A percentile compares a stretch with the other conserved stretches of the same genome.
Evolutionary conservation across 805 yeast genomes (phyloP).

Genomic region (Wickerhamiella hasegawae): DNA sequence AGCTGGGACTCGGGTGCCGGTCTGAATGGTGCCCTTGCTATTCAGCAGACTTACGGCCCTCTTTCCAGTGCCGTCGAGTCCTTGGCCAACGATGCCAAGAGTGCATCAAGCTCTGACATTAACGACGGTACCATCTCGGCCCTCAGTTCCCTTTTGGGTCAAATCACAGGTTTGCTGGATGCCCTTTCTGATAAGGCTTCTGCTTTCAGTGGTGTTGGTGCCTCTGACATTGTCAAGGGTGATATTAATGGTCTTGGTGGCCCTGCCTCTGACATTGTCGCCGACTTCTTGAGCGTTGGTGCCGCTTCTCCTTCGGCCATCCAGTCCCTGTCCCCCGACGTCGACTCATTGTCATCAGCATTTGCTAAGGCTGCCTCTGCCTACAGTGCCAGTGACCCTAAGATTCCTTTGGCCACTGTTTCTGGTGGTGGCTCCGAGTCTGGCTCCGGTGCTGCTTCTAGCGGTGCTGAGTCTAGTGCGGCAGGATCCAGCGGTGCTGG

Average conservation of each 20-base stretch:
- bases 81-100: constrained; percentile 6
- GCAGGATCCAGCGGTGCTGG: neutral
- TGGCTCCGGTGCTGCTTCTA: constrained; percentile 2
- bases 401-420: constrained; percentile 5
- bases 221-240: constrained; percentile 12
- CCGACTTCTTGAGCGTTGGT: constrained; percentile 6
- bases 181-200: constrained; percentile 12
- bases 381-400: constrained; percentile 2
- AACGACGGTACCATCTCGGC: constrained; percentile 5
- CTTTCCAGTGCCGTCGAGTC: constrained; percentile 11
- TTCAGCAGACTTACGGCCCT: constrained; percentile 15
- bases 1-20: constrained; percentile 12
- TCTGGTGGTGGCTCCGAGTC: constrained; percentile 3
- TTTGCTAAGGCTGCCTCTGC: constrained; percentile 2
- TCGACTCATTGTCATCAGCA: constrained; percentile 4
- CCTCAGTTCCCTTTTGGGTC: constrained; percentile 4
- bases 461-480: neutral
- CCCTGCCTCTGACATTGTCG: constrained; percentile 10
- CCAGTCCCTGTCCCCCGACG: no score
- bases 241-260: constrained; percentile 12
- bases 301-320: constrained; percentile 1
- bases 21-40: constrained; percentile 17
- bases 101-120: constrained; percentile 5
- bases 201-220: constrained; percentile 14
- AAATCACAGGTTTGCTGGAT: constrained; percentile 9